Percentiles rank a stretch among this genome's conserved stretches.
Conservation (phyloP, 1,284 basidiomycete genomes). For the Fomitopsis betulina region DNA sequence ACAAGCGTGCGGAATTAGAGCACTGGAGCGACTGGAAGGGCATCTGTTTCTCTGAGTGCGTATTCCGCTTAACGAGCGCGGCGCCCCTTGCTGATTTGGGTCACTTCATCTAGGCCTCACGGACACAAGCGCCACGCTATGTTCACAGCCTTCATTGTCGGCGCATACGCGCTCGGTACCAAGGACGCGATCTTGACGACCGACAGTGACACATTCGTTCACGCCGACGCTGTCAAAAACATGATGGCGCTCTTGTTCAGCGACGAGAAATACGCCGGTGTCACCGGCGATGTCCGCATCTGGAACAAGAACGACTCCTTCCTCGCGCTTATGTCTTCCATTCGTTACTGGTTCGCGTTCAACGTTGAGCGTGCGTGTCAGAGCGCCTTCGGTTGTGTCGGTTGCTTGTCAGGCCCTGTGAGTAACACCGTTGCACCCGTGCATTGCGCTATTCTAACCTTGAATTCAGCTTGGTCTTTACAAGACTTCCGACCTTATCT, state of each 20-base stretch:
- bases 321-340: constrained; percentile 19
- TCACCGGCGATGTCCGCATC: constrained; percentile 20
- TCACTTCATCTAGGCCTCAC: constrained; percentile 11
- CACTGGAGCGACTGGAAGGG: constrained; percentile 17
- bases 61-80: neutral
- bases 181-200: constrained; percentile 20
- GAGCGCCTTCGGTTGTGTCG: constrained; percentile 19
- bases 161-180: constrained; percentile 17
- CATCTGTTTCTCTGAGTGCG: constrained; percentile 20
- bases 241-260: constrained; percentile 18
- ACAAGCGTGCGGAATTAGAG: constrained; percentile 11
- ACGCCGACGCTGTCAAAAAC: constrained; percentile 14
- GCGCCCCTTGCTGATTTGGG: neutral
- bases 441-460: neutral
- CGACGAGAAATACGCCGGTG: constrained; percentile 13
- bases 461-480: constrained; percentile 14
- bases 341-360: constrained; percentile 21
- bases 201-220: constrained; percentile 20
- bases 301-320: constrained; percentile 20
- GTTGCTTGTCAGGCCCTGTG: constrained; percentile 18
- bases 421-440: neutral
- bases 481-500: constrained; percentile 17
- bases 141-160: constrained; percentile 21
- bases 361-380: constrained; percentile 22
- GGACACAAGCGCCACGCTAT: constrained; percentile 21